Conservation (phyloP, 1,139 yeast species). For the Candida pseudoviswanathii region DNA sequence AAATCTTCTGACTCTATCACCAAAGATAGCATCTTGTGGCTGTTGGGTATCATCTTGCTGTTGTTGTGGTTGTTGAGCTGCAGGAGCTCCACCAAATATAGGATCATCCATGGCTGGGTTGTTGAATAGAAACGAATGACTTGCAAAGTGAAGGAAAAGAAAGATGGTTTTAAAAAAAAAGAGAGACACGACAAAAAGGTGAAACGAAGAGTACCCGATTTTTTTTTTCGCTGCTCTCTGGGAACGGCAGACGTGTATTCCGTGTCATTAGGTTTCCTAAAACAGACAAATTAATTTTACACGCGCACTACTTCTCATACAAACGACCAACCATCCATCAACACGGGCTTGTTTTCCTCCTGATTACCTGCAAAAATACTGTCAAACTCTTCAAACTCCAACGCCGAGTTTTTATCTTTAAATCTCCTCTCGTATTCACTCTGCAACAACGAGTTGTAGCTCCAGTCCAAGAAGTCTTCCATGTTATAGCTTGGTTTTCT, state of each 20-base stretch:
- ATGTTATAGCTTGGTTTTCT: slow-evolving; percentile 82
- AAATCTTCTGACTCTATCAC: slow-evolving; percentile 85
- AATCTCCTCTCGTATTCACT: slow-evolving; percentile 74
- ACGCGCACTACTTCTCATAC: slow-evolving; percentile 4
- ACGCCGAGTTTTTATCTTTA: slow-evolving; percentile 73
- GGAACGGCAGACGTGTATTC: slow-evolving; percentile 30
- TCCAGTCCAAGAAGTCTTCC: slow-evolving; percentile 95
- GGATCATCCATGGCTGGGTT: slow-evolving; percentile 3
- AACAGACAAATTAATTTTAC: slow-evolving; percentile 23
- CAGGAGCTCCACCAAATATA: slow-evolving; percentile 1
- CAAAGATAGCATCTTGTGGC: slow-evolving; percentile 53
- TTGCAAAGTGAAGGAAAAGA: background rate
- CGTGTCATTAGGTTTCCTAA: slow-evolving; percentile 28
- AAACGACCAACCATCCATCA: slow-evolving; percentile 32
- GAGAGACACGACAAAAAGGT: background rate
- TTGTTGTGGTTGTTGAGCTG: background rate
- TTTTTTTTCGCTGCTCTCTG: background rate
- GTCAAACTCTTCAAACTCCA: slow-evolving; percentile 72
- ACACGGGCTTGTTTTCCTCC: slow-evolving; percentile 10
- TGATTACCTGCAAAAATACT: slow-evolving; percentile 31
- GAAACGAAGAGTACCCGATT: background rate
- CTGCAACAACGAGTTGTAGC: slow-evolving; percentile 70
- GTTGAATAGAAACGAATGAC: background rate
- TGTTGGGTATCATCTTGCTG: slow-evolving; percentile 18
- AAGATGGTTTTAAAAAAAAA: background rate